Base-by-base conservation (phyloP, 208 protist species). In the Acanthamoeba pearcei region DNA sequence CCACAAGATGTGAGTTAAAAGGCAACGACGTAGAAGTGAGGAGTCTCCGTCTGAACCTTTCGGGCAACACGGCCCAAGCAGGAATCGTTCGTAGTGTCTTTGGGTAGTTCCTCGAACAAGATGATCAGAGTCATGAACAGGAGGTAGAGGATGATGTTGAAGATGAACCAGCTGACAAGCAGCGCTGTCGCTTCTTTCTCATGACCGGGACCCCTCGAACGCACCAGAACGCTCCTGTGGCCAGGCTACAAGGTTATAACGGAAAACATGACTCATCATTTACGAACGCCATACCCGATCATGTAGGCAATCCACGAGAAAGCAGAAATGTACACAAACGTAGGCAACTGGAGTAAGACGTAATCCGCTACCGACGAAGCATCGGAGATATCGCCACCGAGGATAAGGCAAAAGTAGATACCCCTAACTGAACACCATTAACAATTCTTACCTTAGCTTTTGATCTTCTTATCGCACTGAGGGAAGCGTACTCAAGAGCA, bases 251-350 rank as follows among this genome's bases (percentile, higher is more conserved):
- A 22, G 62, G 5, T 22, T 70, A 19, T 32, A 17, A 27, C 24
- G 2, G 8, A 1, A 9, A 9, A 57, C 53, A 57, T 15, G 55
- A 0, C 17, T n/a, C n/a, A n/a, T n/a, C n/a, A n/a, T n/a, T n/a
- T n/a, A n/a, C n/a, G n/a, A n/a, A n/a, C n/a, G 55, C 12, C 17
- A 4, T 42, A 78, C 70, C 70, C n/a, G 19, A 78, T 13, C 70
- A 78, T 78, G 5, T 46, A 78, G 9, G 70, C 70, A 27, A 78
- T 78, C 70, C 70, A 78, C 1, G 70, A 78, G 38, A 78, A 78
- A 35, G n/a, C n/a, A n/a, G 68, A 46, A 6, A 76, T 76, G 19
- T 76, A 76, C 12, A 76, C 68, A 46, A 76, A 76, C 1, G 68
- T 76, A 1, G 68, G 68, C 9, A 76, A 29, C 35, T 76, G 68